Conservation (phyloP, 768 basidiomycete genomes). For the Myochromella boudieri region DNA sequence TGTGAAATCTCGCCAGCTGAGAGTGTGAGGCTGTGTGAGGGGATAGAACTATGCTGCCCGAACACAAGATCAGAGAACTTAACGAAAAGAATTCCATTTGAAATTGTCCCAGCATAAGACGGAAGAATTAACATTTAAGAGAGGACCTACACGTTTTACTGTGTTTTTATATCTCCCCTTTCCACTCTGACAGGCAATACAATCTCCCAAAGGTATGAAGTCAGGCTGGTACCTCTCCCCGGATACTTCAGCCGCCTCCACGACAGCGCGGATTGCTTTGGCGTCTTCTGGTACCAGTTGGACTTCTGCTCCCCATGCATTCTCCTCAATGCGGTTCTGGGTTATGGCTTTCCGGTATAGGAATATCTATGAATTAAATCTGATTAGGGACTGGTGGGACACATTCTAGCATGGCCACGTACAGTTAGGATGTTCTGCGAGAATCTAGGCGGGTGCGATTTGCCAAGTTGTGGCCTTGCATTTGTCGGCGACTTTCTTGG, state of each 20-base stretch:
- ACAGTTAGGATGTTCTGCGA: slow-evolving; percentile 26
- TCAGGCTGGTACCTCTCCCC: slow-evolving; percentile 20
- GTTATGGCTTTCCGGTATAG: slow-evolving; percentile 23
- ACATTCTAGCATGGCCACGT: too few relatives aligned
- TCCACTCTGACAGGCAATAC: slow-evolving; percentile 18
- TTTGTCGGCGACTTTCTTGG: slow-evolving; percentile 32
- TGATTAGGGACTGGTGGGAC: too few relatives aligned
- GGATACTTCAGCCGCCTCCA: slow-evolving; percentile 15
- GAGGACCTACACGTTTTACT: too few relatives aligned
- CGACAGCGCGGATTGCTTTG: slow-evolving; percentile 21
- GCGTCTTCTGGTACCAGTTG: slow-evolving; percentile 17
- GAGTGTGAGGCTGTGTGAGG: too few relatives aligned
- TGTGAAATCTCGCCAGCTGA: too few relatives aligned
- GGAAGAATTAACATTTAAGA: too few relatives aligned
- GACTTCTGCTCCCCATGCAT: slow-evolving; percentile 18
- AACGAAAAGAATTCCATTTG: too few relatives aligned
- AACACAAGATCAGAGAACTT: too few relatives aligned
- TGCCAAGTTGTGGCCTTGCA: slow-evolving; percentile 39
- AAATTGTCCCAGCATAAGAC: too few relatives aligned
- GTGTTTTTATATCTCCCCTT: slow-evolving; percentile 10
- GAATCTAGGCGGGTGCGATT: slow-evolving; percentile 44
- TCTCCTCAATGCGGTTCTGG: slow-evolving; percentile 18
- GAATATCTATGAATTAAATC: slow-evolving; percentile 16
- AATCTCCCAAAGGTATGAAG: slow-evolving; percentile 19
- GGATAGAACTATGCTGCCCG: too few relatives aligned